Percentiles rank a stretch among this genome's conserved stretches.
phyloP scores from a whole-genome alignment of 306 rosid genomes.

The Vachellia pachyceras region DNA sequence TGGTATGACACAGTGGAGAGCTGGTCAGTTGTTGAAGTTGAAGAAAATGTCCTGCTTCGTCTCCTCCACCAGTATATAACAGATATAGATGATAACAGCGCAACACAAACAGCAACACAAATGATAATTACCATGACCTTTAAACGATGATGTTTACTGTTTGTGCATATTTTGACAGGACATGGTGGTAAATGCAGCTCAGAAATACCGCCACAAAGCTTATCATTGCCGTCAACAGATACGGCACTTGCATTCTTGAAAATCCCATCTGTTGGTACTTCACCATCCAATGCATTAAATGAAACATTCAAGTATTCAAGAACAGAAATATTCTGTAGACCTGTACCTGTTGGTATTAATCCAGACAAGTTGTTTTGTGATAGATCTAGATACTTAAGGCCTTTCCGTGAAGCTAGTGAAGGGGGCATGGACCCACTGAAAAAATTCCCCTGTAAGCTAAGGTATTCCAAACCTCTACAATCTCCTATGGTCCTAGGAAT shows the following conservation, averaged over 20 bases:
- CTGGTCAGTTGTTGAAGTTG: background rate
- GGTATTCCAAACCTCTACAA: background rate
- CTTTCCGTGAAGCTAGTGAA: background rate
- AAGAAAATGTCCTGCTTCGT: background rate
- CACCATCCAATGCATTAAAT: conserved; percentile 8
- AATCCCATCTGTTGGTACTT: conserved; percentile 22
- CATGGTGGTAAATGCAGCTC: conserved; percentile 22
- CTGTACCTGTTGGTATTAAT: background rate
- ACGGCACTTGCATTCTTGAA: background rate
- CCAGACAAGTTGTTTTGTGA: conserved; percentile 11
- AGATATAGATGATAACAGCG: background rate
- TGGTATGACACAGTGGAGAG: background rate
- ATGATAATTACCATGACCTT: background rate
- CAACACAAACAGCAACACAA: background rate
- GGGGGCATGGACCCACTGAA: conserved; percentile 10
- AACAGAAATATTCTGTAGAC: background rate
- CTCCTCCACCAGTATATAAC: background rate
- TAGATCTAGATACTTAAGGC: background rate
- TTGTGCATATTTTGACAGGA: background rate
- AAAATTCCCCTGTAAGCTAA: background rate
- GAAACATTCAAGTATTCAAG: conserved; percentile 20
- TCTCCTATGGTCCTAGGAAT: conserved; percentile 5
- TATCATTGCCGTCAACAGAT: background rate
- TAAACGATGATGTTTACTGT: background rate
- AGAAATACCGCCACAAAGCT: conserved; percentile 15